A percentile compares a stretch with the other conserved stretches of the same genome.
Conservation (phyloP, 2,329 filamentous ascomycete genomes). For the Botryotinia globosa region DNA sequence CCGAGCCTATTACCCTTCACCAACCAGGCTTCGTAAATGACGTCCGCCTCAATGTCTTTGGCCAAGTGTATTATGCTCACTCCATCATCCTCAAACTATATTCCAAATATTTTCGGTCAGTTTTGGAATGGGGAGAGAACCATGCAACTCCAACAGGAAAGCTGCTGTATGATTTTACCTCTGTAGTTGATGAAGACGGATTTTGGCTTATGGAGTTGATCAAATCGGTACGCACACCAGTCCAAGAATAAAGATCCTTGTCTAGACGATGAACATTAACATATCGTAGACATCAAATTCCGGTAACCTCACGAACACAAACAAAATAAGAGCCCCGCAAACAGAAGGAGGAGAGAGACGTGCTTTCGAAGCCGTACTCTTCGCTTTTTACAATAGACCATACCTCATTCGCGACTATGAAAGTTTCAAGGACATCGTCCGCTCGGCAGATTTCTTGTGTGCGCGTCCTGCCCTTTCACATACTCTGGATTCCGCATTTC, state of each 20-base stretch:
- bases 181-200: conserved; percentile 23
- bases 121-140: conserved; percentile 12
- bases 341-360: background rate
- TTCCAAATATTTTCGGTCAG: conserved; percentile 20
- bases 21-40: background rate
- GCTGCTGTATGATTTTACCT: conserved; percentile 25
- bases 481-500: background rate
- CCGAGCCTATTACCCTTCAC: background rate
- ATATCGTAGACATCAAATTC: background rate
- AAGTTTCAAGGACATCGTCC: conserved; percentile 13
- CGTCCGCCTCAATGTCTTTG: conserved; percentile 15
- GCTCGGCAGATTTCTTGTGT: conserved; percentile 23
- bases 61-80: conserved; percentile 23
- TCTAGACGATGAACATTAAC: background rate
- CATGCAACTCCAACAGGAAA: background rate
- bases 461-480: conserved; percentile 16
- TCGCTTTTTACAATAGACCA: conserved; percentile 23
- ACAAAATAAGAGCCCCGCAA: background rate
- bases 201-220: conserved; percentile 22
- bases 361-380: conserved; percentile 23
- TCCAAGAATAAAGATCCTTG: background rate
- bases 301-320: background rate
- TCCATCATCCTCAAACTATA: conserved; percentile 21
- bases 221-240: background rate
- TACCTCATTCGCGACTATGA: conserved; percentile 15